A percentile compares a stretch with the other conserved stretches of the same genome.
Conservation (phyloP, 306 rosid species). For the Glycine latifolia region DNA sequence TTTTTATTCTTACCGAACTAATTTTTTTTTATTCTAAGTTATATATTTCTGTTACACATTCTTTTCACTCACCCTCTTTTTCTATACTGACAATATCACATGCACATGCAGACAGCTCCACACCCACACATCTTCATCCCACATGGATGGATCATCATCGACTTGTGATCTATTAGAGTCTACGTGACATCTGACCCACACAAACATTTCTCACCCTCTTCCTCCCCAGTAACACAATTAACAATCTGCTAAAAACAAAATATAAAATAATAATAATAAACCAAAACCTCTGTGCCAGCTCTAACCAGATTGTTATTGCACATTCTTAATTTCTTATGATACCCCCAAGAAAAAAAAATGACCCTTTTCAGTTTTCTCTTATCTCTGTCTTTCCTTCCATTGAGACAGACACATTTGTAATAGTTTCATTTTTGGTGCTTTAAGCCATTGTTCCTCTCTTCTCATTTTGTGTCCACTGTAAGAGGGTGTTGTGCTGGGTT, state of each 20-base stretch:
- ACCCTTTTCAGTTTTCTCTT: constrained; percentile 44
- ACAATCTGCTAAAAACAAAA: background rate
- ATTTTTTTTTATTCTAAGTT: too few species aligned
- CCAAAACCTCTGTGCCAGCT: constrained; percentile 45
- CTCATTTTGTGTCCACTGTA: constrained; percentile 26
- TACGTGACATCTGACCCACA: constrained; percentile 60
- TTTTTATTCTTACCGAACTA: too few species aligned
- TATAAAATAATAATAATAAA: background rate
- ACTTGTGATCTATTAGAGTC: constrained; percentile 48
- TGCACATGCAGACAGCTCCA: constrained; percentile 76
- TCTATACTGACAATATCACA: constrained; percentile 72
- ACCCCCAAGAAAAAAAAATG: constrained; percentile 5
- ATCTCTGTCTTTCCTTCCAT: constrained; percentile 48
- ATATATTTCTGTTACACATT: background rate
- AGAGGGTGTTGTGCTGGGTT: constrained; percentile 8
- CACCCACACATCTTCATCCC: constrained; percentile 73
- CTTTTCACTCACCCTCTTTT: constrained; percentile 30
- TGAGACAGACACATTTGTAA: constrained; percentile 28
- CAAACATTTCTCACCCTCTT: too few species aligned
- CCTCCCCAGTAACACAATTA: background rate
- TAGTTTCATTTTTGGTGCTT: constrained; percentile 46
- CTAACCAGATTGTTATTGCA: constrained; percentile 55
- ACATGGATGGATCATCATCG: constrained; percentile 57
- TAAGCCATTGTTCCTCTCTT: constrained; percentile 36
- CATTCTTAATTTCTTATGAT: constrained; percentile 38